phyloP scores from a whole-genome alignment of 1,284 basidiomycete species.

The Fomitopsis schrenkii region DNA sequence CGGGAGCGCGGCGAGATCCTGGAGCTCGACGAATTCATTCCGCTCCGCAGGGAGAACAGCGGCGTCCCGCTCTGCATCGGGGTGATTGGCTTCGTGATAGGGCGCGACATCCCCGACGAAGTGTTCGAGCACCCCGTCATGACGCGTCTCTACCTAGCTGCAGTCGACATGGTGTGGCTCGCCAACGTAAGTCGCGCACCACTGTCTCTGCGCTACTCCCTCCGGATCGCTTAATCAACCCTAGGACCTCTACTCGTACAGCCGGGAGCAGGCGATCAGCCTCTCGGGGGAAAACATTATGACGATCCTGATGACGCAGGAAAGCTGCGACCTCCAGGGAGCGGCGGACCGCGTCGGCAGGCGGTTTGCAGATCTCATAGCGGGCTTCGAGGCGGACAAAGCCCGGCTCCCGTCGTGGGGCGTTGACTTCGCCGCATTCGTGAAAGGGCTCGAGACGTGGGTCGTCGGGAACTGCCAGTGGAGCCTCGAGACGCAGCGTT shows the following conservation, averaged over 20 bases:
- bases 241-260: constrained; percentile 23
- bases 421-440: constrained; percentile 43
- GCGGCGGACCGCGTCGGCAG: constrained; percentile 54
- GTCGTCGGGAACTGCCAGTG: constrained; percentile 34
- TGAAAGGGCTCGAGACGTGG: constrained; percentile 34
- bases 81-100: constrained; percentile 56
- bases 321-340: constrained; percentile 46
- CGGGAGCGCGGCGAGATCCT: constrained; percentile 53
- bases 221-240: neutral
- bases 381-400: constrained; percentile 44
- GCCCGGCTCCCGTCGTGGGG: constrained; percentile 47
- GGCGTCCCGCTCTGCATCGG: constrained; percentile 62
- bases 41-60: constrained; percentile 62
- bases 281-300: constrained; percentile 22
- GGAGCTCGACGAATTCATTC: constrained; percentile 45
- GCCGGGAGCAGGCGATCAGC: constrained; percentile 20
- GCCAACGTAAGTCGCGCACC: constrained; percentile 47
- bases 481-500: constrained; percentile 36
- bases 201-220: neutral
- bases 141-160: constrained; percentile 51
- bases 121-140: constrained; percentile 54
- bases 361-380: constrained; percentile 47
- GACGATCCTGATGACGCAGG: constrained; percentile 31
- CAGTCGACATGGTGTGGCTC: constrained; percentile 64
- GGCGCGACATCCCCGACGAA: constrained; percentile 57